Evolutionary conservation across 2,329 filamentous ascomycete species (phyloP).

Genomic region (Fusarium sp.): DNA sequence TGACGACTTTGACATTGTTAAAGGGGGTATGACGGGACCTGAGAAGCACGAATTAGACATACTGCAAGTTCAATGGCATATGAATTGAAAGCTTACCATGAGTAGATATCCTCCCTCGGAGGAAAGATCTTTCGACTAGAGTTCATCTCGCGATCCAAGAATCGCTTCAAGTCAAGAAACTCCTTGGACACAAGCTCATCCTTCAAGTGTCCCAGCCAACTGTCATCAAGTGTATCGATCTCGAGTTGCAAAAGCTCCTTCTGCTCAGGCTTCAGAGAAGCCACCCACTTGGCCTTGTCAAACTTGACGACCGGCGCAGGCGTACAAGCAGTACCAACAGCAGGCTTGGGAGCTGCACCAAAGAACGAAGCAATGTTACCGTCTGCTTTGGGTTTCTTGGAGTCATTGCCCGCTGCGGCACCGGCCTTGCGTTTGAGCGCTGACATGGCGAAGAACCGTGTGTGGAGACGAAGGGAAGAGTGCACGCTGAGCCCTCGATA

Average conservation of each 20-base stretch:
- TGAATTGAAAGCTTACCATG: slow-evolving; percentile 71
- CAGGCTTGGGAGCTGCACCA: slow-evolving; percentile 68
- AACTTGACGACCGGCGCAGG: slow-evolving; percentile 67
- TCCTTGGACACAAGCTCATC: slow-evolving; percentile 83
- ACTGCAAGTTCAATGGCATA: neutral
- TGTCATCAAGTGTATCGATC: slow-evolving; percentile 90
- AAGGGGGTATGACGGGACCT: slow-evolving; percentile 97
- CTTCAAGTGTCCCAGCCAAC: slow-evolving; percentile 89
- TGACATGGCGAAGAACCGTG: slow-evolving; percentile 56
- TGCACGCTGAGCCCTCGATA: slow-evolving; percentile 33
- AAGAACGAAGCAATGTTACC: slow-evolving; percentile 93
- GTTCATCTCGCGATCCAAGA: slow-evolving; percentile 81
- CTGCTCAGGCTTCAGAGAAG: slow-evolving; percentile 81
- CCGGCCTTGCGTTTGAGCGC: slow-evolving; percentile 75
- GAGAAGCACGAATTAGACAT: slow-evolving; percentile 26
- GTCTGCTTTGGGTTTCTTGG: slow-evolving; percentile 79
- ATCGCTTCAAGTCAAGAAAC: slow-evolving; percentile 89
- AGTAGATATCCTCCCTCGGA: slow-evolving; percentile 89
- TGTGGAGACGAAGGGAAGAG: slow-evolving; percentile 31
- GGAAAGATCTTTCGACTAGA: slow-evolving; percentile 85
- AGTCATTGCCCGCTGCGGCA: slow-evolving; percentile 58
- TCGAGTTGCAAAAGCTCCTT: slow-evolving; percentile 85
- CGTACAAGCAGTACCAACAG: slow-evolving; percentile 46
- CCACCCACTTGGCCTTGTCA: slow-evolving; percentile 91
- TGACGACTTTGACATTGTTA: slow-evolving; percentile 87